These are phyloP conservation scores for Forsythia suspensa DNA, from an alignment of 257 asterid species.

Conservation along the genomic window DNA sequence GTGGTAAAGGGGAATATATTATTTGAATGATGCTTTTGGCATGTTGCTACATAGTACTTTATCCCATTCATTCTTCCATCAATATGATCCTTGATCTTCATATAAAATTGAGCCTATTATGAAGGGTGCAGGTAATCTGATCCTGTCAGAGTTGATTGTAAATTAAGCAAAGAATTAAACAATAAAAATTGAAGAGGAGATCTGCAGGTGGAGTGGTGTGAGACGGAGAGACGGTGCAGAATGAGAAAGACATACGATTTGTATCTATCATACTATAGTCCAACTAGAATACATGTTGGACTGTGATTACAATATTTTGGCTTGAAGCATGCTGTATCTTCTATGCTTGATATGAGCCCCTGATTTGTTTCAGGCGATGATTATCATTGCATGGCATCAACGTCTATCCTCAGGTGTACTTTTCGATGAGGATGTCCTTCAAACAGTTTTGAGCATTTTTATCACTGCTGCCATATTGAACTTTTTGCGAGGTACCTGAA, in stretches of 20 bases:
- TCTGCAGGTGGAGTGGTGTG: background rate
- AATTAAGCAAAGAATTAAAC: background rate
- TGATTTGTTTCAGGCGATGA: constrained; percentile 71
- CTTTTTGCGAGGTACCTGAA: constrained; percentile 69
- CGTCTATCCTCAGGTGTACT: constrained; percentile 52
- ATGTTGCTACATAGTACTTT: background rate
- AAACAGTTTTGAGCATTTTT: constrained; percentile 83
- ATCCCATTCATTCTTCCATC: background rate
- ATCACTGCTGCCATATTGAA: constrained; percentile 89
- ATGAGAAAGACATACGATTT: background rate
- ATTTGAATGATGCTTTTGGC: background rate
- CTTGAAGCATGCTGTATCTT: background rate
- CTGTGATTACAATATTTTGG: background rate
- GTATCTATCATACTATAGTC: background rate
- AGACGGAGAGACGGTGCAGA: background rate
- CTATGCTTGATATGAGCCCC: background rate
- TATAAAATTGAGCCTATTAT: background rate
- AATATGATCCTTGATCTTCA: background rate
- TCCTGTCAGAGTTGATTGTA: background rate
- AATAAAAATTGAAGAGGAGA: background rate
- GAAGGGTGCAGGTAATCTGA: background rate
- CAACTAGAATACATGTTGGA: background rate
- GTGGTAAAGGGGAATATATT: background rate
- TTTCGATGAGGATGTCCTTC: constrained; percentile 67
- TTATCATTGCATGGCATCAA: constrained; percentile 91